These are phyloP conservation scores for Termitomyces sp. DNA, from an alignment of 768 basidiomycete genomes.

Conservation along the genomic window DNA sequence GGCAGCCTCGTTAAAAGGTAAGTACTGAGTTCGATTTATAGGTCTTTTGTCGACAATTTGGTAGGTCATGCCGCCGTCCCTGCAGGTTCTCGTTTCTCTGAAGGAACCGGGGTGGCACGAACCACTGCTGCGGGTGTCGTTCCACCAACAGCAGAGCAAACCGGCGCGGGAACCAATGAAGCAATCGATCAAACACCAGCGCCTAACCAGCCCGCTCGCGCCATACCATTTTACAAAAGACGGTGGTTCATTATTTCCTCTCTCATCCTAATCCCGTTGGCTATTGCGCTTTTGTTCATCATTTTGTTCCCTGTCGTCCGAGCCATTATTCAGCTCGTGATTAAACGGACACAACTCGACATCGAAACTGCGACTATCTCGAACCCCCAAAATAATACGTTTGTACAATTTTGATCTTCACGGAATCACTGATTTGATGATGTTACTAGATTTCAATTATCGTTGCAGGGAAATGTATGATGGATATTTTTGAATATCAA, in stretches of 20 bases:
- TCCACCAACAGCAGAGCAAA: constrained; percentile 6
- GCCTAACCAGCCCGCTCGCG: constrained; percentile 13
- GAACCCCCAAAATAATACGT: constrained; percentile 53
- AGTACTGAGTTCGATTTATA: background rate
- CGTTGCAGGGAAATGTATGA: constrained; percentile 47
- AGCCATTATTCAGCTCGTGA: constrained; percentile 60
- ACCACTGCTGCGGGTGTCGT: constrained; percentile 20
- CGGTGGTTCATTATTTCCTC: constrained; percentile 59
- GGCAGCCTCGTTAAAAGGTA: constrained; percentile 29
- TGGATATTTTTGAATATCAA: background rate
- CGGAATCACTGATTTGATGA: background rate
- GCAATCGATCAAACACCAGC: constrained; percentile 14
- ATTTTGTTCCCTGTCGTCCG: constrained; percentile 61
- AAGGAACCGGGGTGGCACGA: constrained; percentile 16
- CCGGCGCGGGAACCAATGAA: constrained; percentile 8
- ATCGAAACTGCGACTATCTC: constrained; percentile 47
- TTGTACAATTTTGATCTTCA: constrained; percentile 17
- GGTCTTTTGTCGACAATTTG: background rate
- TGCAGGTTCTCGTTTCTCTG: constrained; percentile 22
- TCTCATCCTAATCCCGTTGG: constrained; percentile 42
- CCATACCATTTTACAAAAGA: constrained; percentile 50
- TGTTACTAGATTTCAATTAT: constrained; percentile 40
- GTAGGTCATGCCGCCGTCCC: constrained; percentile 29
- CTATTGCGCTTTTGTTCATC: constrained; percentile 61
- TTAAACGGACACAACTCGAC: constrained; percentile 49